These are phyloP conservation scores for Blastocystis sp. DNA, from an alignment of 352 stramenopile species.

Conservation along the genomic window DNA sequence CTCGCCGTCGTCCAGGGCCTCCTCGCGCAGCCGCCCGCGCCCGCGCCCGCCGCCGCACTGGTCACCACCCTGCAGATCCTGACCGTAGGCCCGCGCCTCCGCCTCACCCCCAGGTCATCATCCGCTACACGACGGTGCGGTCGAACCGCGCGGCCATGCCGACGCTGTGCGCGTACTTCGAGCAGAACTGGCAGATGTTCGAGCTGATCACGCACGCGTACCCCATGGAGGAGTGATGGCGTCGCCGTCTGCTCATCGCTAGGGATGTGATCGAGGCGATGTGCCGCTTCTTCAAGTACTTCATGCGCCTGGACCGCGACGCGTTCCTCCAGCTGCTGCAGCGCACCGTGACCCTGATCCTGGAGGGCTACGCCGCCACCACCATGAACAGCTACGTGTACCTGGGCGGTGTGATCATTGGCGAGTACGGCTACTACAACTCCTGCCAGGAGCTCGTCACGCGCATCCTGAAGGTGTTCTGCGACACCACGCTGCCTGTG, in stretches of 20 bases:
- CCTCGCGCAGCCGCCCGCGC: background rate
- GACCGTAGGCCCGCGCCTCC: background rate
- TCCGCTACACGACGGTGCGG: background rate
- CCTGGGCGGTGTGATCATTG: slow-evolving; percentile 14
- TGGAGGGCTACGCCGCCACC: background rate
- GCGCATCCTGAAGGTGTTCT: slow-evolving; percentile 25
- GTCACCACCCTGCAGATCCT: background rate
- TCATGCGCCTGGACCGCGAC: slow-evolving; percentile 26
- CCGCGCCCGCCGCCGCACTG: background rate
- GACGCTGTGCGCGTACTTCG: slow-evolving; percentile 1
- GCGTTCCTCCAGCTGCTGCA: background rate
- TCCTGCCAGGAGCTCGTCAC: background rate
- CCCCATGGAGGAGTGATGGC: background rate
- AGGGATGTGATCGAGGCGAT: slow-evolving; percentile 17
- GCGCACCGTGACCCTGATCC: slow-evolving; percentile 1
- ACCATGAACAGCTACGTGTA: slow-evolving; percentile 28
- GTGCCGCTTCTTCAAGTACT: slow-evolving; percentile 57
- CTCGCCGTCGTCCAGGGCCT: background rate
- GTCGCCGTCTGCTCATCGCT: background rate
- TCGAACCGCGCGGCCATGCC: background rate
- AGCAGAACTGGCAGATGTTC: slow-evolving; percentile 33
- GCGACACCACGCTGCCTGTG: slow-evolving; percentile 29
- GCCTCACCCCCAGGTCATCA: slow-evolving; percentile 12
- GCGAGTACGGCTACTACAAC: slow-evolving; percentile 35
- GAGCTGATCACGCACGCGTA: background rate